Evolutionary conservation across 352 stramenopile species (phyloP), one percentile per base, ranked within the genome.

Genomic region (Phytophthora pini): DNA sequence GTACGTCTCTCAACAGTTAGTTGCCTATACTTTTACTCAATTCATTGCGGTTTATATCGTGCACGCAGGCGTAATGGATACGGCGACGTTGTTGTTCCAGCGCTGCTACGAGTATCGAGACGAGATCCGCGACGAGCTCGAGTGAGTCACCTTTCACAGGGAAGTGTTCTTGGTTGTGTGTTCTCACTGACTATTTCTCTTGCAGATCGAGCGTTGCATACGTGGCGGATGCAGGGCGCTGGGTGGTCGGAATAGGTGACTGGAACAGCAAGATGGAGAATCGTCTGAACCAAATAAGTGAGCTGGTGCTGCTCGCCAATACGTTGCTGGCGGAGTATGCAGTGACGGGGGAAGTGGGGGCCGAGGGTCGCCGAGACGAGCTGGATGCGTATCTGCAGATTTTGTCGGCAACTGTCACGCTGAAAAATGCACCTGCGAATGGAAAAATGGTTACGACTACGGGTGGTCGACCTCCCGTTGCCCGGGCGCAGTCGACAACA

Each of bases 241-340:
- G 86, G 86, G 72, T 92, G 17, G 82, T 94, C 4, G 86, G 86
- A 32, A 81, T 94, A 56, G 86, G 90, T 15, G 86, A 94, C 59
- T 94, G 86, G 86, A 94, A 92, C 67, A 87, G 80, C 51, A 94
- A 94, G 56, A 94, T 94, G 86, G 86, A 94, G 49, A 94, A 91
- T 61, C 79, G 86, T 1, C 54, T 92, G 61, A 73, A 58, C 17
- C 86, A 94, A 70, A 92, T 94, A 56, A 93, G 73, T 47, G 86
- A 94, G 61, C 78, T 94, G n/a, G 86, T 94, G 47, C 50, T 93
- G 34, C 62, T 94, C 32, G 76, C 84, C 31, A 94, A 94, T 61
- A 81, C 82, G 59, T 53, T 94, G 46, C 61, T 94, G 32, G 70
- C 79, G 17, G 86, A 94, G 68, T 93, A 88, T 50, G 79, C 84